These are phyloP conservation scores for Neopestalotiopsis rosae DNA, from an alignment of 2,329 filamentous ascomycete genomes.

Conservation along the genomic window DNA sequence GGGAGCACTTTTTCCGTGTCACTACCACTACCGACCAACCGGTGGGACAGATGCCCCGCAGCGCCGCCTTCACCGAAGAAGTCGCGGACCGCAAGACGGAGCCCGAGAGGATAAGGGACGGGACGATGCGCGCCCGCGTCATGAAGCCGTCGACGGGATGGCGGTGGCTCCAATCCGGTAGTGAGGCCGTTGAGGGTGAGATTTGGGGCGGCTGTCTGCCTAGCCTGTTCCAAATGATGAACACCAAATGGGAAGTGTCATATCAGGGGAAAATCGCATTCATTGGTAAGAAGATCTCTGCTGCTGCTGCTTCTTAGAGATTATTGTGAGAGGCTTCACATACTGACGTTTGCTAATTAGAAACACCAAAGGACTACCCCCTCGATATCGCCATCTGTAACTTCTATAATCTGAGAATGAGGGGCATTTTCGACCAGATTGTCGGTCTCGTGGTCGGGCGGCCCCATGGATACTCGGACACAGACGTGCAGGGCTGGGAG, in stretches of 20 bases:
- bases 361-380: background rate
- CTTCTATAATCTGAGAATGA: background rate
- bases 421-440: background rate
- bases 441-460: background rate
- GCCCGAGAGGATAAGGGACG: background rate
- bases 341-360: background rate
- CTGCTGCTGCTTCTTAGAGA: no score
- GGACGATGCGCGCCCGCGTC: background rate
- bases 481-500: background rate
- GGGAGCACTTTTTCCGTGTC: slow-evolving; percentile 38
- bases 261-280: background rate
- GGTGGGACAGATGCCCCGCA: background rate
- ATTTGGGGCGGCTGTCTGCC: slow-evolving; percentile 6
- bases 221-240: background rate
- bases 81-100: background rate
- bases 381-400: background rate
- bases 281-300: background rate
- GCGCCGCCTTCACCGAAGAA: background rate
- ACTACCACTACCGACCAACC: slow-evolving; percentile 19
- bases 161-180: background rate
- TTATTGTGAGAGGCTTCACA: no score
- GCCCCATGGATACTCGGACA: background rate
- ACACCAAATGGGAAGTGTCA: background rate
- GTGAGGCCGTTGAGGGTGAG: background rate
- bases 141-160: background rate